phyloP scores from a whole-genome alignment of 495 filamentous ascomycete species.

The Tetracladium setigerum region DNA sequence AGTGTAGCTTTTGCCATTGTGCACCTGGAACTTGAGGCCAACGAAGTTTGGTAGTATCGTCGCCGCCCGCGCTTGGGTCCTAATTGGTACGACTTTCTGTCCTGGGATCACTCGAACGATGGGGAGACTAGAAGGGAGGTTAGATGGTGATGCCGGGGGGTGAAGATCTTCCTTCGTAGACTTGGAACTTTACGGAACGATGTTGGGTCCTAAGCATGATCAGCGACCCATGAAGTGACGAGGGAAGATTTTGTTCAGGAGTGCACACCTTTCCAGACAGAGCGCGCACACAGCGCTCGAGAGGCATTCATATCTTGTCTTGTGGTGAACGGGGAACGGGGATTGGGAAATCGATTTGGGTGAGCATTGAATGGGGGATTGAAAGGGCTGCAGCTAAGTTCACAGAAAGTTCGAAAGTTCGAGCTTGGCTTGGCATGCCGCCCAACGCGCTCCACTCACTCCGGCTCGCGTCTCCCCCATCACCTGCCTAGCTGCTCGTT shows the following conservation, averaged over 20 bases:
- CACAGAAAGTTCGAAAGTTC: too few relatives aligned
- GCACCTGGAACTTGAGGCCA: constrained; percentile 83
- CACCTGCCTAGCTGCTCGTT: too few relatives aligned
- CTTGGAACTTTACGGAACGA: constrained; percentile 53
- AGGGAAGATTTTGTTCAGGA: not conserved
- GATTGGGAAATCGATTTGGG: too few relatives aligned
- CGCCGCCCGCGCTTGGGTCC: constrained; percentile 79
- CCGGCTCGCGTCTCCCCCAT: too few relatives aligned
- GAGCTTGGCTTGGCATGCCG: too few relatives aligned
- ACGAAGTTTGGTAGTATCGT: constrained; percentile 97
- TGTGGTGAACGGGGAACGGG: constrained; percentile 1
- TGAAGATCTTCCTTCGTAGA: not conserved
- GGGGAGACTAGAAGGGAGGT: constrained; percentile 42
- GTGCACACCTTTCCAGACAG: constrained; percentile 66
- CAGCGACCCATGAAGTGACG: constrained; percentile 5
- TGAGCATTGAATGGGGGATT: too few relatives aligned
- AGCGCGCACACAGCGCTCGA: constrained; percentile 52
- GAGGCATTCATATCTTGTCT: constrained; percentile 51
- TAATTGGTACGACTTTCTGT: constrained; percentile 62
- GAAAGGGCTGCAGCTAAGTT: too few relatives aligned
- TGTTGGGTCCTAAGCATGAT: constrained; percentile 49
- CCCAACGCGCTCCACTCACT: too few relatives aligned
- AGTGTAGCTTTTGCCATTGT: constrained; percentile 90
- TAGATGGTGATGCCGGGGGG: constrained; percentile 3
- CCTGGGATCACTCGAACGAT: constrained; percentile 55